phyloP scores from a whole-genome alignment of 2,329 filamentous ascomycete species.

The Chrysoporthe austroafricana region DNA sequence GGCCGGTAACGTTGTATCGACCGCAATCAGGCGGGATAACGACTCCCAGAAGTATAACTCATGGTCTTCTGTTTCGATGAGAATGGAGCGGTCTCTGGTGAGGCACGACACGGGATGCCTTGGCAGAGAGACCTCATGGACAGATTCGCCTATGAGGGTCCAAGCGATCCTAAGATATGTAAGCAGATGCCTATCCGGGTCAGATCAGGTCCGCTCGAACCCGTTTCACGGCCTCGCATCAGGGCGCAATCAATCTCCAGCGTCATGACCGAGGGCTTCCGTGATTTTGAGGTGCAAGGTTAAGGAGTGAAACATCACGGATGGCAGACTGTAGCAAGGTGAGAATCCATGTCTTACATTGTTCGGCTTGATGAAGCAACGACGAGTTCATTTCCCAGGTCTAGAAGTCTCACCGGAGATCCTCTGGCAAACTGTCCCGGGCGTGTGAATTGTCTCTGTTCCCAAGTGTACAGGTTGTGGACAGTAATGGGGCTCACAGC shows the following conservation, averaged over 20 bases:
- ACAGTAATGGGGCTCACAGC: slow-evolving; percentile 1
- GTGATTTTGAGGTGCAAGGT: not conserved
- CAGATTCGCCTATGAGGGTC: not conserved
- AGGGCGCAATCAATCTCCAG: no score
- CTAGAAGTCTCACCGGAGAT: not conserved
- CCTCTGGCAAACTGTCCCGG: not conserved
- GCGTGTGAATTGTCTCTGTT: not conserved
- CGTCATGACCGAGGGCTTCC: no score
- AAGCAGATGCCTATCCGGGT: not conserved
- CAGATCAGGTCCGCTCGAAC: no score
- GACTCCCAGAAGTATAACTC: slow-evolving; percentile 14
- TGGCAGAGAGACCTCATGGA: not conserved
- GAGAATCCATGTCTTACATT: slow-evolving; percentile 1
- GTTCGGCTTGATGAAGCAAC: slow-evolving; percentile 6
- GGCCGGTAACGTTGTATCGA: slow-evolving; percentile 1
- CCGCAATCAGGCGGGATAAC: not conserved
- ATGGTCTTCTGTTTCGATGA: slow-evolving; percentile 6
- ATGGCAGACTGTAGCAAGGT: no score
- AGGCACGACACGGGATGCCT: not conserved
- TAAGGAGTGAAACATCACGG: not conserved
- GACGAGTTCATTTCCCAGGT: slow-evolving; percentile 11
- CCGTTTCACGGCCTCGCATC: no score
- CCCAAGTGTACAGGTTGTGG: not conserved
- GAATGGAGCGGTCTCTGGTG: not conserved
- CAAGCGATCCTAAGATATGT: not conserved